These are phyloP conservation scores for Achlya hypogyna DNA, from an alignment of 352 stramenopile species.

Conservation along the genomic window DNA sequence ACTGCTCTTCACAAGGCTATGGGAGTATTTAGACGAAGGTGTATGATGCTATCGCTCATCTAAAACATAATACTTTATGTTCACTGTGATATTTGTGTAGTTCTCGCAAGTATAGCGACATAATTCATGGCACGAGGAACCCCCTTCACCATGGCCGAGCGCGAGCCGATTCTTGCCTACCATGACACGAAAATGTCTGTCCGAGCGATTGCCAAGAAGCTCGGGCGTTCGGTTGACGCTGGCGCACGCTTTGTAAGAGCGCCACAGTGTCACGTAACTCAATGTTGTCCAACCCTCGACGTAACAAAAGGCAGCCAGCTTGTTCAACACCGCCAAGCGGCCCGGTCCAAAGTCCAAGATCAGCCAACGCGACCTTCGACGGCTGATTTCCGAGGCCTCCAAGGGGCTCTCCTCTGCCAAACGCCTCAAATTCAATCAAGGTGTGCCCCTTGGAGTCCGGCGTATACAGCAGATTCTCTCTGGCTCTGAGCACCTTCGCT, in stretches of 20 bases:
- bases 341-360: background rate
- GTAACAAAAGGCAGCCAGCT: no score
- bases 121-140: no score
- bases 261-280: background rate
- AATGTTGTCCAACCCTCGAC: no score
- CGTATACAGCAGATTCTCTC: background rate
- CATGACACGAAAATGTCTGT: no score
- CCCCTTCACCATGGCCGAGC: no score
- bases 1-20: no score
- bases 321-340: background rate
- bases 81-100: no score
- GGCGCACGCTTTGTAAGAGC: background rate
- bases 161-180: no score
- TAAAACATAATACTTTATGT: no score
- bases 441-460: background rate
- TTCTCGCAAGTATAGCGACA: no score
- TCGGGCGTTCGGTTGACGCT: background rate
- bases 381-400: background rate
- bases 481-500: background rate
- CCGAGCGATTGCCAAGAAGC: background rate
- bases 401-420: background rate
- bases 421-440: background rate
- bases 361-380: background rate
- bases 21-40: no score
- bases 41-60: no score